Percentiles rank a stretch among this genome's conserved stretches.
Conservation (phyloP, 495 filamentous ascomycete genomes). For the Penicillium simplicissimum region DNA sequence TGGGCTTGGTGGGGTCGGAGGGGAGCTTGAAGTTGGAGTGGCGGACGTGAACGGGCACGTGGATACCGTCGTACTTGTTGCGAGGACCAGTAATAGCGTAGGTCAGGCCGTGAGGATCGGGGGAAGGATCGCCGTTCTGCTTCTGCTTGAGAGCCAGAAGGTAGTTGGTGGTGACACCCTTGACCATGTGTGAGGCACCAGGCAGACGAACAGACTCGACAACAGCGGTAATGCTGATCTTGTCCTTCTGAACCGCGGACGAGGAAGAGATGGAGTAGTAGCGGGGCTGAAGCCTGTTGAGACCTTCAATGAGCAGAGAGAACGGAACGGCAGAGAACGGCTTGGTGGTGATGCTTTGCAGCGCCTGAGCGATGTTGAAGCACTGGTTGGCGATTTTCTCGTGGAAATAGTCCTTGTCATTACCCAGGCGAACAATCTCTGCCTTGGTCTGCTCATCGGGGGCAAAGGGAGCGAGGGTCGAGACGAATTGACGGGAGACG, state of each 20-base stretch:
- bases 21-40: constrained; percentile 99
- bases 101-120: constrained; percentile 81
- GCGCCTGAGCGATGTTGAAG: constrained; percentile 86
- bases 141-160: constrained; percentile 94
- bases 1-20: constrained; percentile 87
- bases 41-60: constrained; percentile 92
- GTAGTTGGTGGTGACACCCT: constrained; percentile 97
- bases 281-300: constrained; percentile 92
- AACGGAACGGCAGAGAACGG: constrained; percentile 86
- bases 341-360: constrained; percentile 72
- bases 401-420: constrained; percentile 95
- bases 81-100: constrained; percentile 89
- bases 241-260: constrained; percentile 88
- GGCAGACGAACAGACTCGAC: constrained; percentile 82
- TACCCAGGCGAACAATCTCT: constrained; percentile 84
- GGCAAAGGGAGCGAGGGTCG: constrained; percentile 84
- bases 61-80: constrained; percentile 96
- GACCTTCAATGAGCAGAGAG: constrained; percentile 89
- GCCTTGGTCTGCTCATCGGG: constrained; percentile 80
- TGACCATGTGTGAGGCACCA: constrained; percentile 77
- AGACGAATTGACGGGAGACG: constrained; percentile 93
- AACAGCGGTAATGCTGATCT: constrained; percentile 92
- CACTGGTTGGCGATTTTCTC: constrained; percentile 78
- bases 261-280: constrained; percentile 99
- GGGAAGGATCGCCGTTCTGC: constrained; percentile 86